Conservation (phyloP, 805 yeast species). For the Kodamaea kaohsiungensis region DNA sequence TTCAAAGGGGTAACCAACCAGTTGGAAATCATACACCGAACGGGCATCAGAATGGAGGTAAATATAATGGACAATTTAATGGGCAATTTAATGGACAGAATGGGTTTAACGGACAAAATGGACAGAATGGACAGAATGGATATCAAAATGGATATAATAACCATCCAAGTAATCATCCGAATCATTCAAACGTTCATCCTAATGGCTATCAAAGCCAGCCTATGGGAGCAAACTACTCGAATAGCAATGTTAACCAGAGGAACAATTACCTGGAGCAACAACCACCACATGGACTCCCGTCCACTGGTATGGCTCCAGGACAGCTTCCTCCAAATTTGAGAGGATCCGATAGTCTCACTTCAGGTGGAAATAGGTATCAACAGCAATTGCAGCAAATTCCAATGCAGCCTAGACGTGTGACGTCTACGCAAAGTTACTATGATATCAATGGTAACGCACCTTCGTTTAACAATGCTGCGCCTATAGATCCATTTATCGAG, state of each 20-base stretch:
- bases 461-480: slow-evolving; percentile 21
- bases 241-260: neutral
- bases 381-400: slow-evolving; percentile 13
- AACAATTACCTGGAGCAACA: slow-evolving; percentile 21
- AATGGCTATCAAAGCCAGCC: neutral
- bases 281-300: slow-evolving; percentile 34
- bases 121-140: neutral
- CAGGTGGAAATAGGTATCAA: slow-evolving; percentile 19
- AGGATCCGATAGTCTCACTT: slow-evolving; percentile 19
- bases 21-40: neutral
- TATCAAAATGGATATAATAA: neutral
- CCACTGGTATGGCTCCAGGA: slow-evolving; percentile 27
- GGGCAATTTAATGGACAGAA: neutral
- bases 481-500: slow-evolving; percentile 27
- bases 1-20: neutral
- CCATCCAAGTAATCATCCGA: neutral
- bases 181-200: neutral
- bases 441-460: slow-evolving; percentile 6
- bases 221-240: neutral
- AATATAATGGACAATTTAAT: neutral
- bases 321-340: slow-evolving; percentile 28
- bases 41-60: neutral
- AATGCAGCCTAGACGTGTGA: slow-evolving; percentile 11
- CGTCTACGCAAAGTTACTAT: slow-evolving; percentile 22
- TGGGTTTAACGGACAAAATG: too few relatives aligned